Percentiles rank a stretch among this genome's conserved stretches.
These are phyloP conservation scores for Trichoderma asperellum DNA, from an alignment of 2,329 filamentous ascomycete species.

Conservation along the genomic window DNA sequence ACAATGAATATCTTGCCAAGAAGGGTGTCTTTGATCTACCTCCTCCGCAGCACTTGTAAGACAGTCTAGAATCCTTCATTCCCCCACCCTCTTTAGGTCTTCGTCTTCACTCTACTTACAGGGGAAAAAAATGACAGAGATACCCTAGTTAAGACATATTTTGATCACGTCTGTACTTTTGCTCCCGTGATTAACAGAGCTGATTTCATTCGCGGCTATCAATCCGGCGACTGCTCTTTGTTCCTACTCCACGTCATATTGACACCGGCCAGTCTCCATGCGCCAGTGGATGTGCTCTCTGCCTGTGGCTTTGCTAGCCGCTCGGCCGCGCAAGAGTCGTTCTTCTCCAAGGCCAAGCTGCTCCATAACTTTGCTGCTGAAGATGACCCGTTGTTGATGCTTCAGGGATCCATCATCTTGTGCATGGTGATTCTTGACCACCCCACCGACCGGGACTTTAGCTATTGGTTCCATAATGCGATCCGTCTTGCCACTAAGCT, in stretches of 20 bases:
- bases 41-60: neutral
- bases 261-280: neutral
- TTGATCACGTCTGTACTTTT: neutral
- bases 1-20: neutral
- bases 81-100: neutral
- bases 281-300: neutral
- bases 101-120: neutral
- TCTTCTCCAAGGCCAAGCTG: neutral
- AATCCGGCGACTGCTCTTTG: neutral
- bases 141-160: neutral
- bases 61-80: neutral
- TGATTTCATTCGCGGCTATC: neutral
- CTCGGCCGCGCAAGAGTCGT: neutral
- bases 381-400: neutral
- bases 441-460: neutral
- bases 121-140: neutral
- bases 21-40: neutral
- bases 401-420: neutral
- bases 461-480: neutral
- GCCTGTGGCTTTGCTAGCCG: neutral
- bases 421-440: neutral
- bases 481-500: neutral
- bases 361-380: neutral
- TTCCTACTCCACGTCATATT: neutral
- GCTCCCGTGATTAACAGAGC: neutral